A percentile compares a stretch with the other conserved stretches of the same genome.
Evolutionary conservation across 495 filamentous ascomycete species (phyloP).

Genomic region (Rhizodiscina lignyota): DNA sequence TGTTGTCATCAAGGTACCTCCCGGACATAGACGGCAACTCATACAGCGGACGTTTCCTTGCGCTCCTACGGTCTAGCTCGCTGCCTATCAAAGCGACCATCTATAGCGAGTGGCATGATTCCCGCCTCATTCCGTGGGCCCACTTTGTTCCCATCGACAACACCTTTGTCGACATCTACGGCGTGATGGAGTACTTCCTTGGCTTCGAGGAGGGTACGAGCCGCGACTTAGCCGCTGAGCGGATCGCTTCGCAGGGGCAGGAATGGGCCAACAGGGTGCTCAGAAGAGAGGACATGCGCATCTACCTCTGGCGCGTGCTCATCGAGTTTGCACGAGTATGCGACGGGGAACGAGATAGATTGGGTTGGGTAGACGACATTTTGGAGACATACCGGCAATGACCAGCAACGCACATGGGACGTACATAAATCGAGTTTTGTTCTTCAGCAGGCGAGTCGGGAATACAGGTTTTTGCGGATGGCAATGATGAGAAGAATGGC

Average conservation of each 20-base stretch:
- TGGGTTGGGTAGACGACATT: constrained; percentile 12
- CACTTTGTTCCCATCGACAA: constrained; percentile 70
- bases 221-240: constrained; percentile 10
- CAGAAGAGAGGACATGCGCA: constrained; percentile 13
- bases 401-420: no score
- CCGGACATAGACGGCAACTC: constrained; percentile 23
- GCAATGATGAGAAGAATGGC: no score
- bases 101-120: constrained; percentile 24
- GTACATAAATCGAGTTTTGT: no score
- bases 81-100: constrained; percentile 24
- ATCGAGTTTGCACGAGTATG: constrained; percentile 13
- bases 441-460: no score
- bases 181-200: constrained; percentile 65
- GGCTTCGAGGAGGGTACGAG: constrained; percentile 18
- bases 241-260: constrained; percentile 11
- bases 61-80: constrained; percentile 8
- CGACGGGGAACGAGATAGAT: constrained; percentile 9
- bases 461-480: no score
- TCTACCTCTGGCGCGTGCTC: constrained; percentile 12
- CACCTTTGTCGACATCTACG: constrained; percentile 57
- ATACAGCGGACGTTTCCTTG: constrained; percentile 17
- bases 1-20: constrained; percentile 20
- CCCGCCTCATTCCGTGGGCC: constrained; percentile 18
- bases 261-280: constrained; percentile 14
- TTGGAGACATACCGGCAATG: no score